Evolutionary conservation across 306 rosid species (phyloP), one percentile per base, ranked within the genome.

Genomic region (Acacia crassicarpa): DNA sequence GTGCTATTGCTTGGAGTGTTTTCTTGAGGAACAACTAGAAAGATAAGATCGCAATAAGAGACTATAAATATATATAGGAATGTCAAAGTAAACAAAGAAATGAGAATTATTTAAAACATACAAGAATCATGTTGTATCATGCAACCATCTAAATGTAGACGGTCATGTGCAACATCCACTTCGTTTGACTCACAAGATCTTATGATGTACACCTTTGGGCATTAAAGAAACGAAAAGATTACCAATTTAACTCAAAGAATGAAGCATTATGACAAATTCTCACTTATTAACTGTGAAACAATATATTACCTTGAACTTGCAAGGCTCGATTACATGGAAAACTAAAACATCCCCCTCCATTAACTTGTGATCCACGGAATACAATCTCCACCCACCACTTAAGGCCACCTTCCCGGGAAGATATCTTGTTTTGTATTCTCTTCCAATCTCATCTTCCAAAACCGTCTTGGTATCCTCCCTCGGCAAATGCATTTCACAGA

Each of bases 321-420:
- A 22, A 83, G 82, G 89, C 45, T 78, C 49, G 73, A 82, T 83
- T 79, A 81, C 58, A n/a, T 88, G 90, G 78, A 88, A 88, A 49
- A 87, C 78, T 12, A 85, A 58, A 43, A 67, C 88, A 85, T 88
- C 92, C 72, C 86, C 87, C 71, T 74, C 78, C 33, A 63, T n/a
- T 43, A 90, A 49, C 5, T 87, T 83, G 81, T 86, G 92, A 75
- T 79, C 84, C 11, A 85, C 9, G 30, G 90, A 85, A 80, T 88
- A 90, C 4, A 74, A 70, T 83, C 84, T 86, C 94, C 94, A 88
- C 63, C 94, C 94, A 73, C 67, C 90, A 75, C 91, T 90, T 67
- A 90, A 67, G 43, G 91, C 94, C 54, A 15, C 40, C 83, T 90
- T 88, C 15, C 13, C 61, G 49, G 19, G 45, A 74, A 88, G 89